These are phyloP conservation scores for Gnaphalium uliginosum DNA, from an alignment of 129 eudicot genomes.

Conservation along the genomic window DNA sequence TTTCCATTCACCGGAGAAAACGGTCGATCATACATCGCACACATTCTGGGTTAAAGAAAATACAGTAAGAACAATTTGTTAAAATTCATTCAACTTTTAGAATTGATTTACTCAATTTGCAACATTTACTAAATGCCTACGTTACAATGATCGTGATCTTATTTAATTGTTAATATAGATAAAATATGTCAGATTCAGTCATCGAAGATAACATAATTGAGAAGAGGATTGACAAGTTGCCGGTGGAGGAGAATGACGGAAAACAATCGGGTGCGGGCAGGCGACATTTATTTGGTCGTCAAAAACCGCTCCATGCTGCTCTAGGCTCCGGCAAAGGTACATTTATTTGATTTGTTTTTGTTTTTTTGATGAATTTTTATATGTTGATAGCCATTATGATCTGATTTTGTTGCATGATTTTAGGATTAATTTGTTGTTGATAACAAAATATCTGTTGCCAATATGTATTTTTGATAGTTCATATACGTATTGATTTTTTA, in stretches of 20 bases:
- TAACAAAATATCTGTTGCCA: not conserved
- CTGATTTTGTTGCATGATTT: not conserved
- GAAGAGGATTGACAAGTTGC: conserved; percentile 31
- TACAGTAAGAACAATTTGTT: conserved; percentile 25
- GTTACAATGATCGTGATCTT: conserved; percentile 20
- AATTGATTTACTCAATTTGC: conserved; percentile 6
- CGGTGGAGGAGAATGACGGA: not conserved
- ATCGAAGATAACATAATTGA: conserved; percentile 34
- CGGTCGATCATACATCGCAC: conserved; percentile 17
- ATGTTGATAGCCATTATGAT: not conserved
- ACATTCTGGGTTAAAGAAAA: conserved; percentile 23
- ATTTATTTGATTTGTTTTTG: not conserved
- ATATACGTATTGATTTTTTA: not conserved
- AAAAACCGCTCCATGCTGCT: conserved; percentile 69
- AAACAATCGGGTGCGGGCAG: conserved; percentile 25
- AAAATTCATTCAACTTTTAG: not conserved
- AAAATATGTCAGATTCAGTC: conserved; percentile 39
- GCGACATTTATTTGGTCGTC: conserved; percentile 70
- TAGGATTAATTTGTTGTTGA: not conserved
- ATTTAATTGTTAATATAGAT: not conserved
- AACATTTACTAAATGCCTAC: not conserved
- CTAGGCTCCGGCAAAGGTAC: conserved; percentile 81
- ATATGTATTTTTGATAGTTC: not conserved
- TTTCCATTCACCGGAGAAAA: conserved; percentile 25
- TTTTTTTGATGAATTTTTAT: not conserved